phyloP scores from a whole-genome alignment of 2,329 filamentous ascomycete genomes.

The Periconia macrospinosa region DNA sequence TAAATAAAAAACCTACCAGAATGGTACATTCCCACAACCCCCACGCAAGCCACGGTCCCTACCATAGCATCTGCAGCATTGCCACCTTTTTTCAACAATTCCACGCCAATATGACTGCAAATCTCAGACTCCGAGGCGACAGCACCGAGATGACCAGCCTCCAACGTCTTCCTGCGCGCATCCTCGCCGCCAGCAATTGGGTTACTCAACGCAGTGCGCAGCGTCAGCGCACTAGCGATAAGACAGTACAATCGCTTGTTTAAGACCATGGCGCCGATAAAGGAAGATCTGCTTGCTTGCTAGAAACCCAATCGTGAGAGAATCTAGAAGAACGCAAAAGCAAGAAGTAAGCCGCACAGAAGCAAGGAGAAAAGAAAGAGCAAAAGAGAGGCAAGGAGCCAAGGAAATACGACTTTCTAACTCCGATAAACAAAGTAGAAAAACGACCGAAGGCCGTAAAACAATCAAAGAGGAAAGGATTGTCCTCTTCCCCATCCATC shows the following conservation, averaged over 20 bases:
- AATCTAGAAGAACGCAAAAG: no score
- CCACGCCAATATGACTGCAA: conserved; percentile 52
- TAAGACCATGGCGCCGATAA: no score
- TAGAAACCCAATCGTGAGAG: no score
- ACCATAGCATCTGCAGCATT: conserved; percentile 55
- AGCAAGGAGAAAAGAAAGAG: no score
- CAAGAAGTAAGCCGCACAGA: no score
- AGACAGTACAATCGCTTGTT: neutral
- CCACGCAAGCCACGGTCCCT: conserved; percentile 51
- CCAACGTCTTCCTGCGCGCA: conserved; percentile 14
- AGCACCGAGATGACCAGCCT: conserved; percentile 42
- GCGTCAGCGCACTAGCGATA: neutral
- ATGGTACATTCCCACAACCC: conserved; percentile 53
- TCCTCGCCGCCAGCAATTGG: conserved; percentile 21
- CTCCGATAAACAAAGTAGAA: no score
- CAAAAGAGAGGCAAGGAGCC: no score
- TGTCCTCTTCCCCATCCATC: no score
- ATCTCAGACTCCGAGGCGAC: conserved; percentile 50
- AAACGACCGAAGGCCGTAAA: no score
- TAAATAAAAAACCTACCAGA: conserved; percentile 28
- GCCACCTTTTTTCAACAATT: conserved; percentile 52
- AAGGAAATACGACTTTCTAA: no score
- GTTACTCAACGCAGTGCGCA: conserved; percentile 21
- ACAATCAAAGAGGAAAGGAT: no score
- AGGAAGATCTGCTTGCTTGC: no score